phyloP scores from a whole-genome alignment of 345 rosid genomes.

The Firmiana major region DNA sequence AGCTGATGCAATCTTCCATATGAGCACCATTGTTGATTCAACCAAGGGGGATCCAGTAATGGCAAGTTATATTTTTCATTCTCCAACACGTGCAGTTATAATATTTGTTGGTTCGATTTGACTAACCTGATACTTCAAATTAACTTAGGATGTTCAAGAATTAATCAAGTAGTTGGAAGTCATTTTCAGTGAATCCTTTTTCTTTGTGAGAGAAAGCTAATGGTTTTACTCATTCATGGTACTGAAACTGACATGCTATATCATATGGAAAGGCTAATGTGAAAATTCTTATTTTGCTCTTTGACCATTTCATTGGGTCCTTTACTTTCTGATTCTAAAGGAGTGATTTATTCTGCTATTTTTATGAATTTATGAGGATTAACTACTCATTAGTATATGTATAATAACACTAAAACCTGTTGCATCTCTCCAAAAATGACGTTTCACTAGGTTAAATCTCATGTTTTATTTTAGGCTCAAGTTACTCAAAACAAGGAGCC shows the following conservation, averaged over 20 bases:
- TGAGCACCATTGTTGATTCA: conserved; percentile 48
- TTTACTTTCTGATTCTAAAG: background rate
- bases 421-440: conserved; percentile 3
- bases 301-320: background rate
- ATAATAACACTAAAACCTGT: background rate
- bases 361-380: background rate
- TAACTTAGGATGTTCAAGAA: background rate
- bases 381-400: background rate
- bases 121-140: conserved; percentile 8
- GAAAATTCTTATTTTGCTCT: background rate
- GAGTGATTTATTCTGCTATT: background rate
- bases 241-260: conserved; percentile 3
- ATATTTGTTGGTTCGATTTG: background rate
- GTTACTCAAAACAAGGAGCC: conserved; percentile 66
- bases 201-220: background rate
- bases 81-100: background rate
- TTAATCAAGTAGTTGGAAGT: background rate
- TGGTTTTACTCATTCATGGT: background rate
- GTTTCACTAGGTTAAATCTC: background rate
- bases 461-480: conserved; percentile 50
- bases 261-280: background rate
- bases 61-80: conserved; percentile 42
- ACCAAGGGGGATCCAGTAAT: conserved; percentile 54
- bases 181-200: background rate
- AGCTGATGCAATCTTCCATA: conserved; percentile 51